Percentiles rank a stretch among this genome's conserved stretches.
Evolutionary conservation across 2,329 filamentous ascomycete genomes (phyloP).

Genomic region (Pseudonectria buxi): DNA sequence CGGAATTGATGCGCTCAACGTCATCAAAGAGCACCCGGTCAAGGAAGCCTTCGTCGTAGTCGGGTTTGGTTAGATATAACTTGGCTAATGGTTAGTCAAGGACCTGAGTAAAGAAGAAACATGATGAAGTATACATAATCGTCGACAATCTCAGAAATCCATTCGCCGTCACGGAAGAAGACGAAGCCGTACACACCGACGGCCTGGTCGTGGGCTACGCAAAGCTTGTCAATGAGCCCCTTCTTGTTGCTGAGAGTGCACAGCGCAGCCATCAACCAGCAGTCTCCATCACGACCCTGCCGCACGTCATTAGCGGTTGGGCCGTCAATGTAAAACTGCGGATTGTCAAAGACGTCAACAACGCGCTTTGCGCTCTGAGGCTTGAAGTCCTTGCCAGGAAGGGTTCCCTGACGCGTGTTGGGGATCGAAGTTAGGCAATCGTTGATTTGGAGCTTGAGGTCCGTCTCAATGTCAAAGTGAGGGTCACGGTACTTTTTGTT

Average conservation of each 20-base stretch:
- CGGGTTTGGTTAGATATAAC: slow-evolving; percentile 48
- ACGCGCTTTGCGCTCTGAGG: slow-evolving; percentile 61
- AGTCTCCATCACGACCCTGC: slow-evolving; percentile 73
- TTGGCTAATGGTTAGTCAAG: slow-evolving; percentile 8
- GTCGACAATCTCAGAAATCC: slow-evolving; percentile 53
- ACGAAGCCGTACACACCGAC: slow-evolving; percentile 83
- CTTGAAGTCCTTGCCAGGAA: slow-evolving; percentile 27
- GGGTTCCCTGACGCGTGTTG: slow-evolving; percentile 21
- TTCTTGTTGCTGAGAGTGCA: slow-evolving; percentile 70
- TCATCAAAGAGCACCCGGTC: slow-evolving; percentile 39
- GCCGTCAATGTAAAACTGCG: slow-evolving; percentile 71
- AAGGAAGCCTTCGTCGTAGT: slow-evolving; percentile 53
- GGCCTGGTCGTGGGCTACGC: slow-evolving; percentile 63
- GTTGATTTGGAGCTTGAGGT: slow-evolving; percentile 54
- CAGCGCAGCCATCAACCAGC: slow-evolving; percentile 78
- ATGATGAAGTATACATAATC: slow-evolving; percentile 35
- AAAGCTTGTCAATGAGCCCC: slow-evolving; percentile 64
- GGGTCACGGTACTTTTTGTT: slow-evolving; percentile 83
- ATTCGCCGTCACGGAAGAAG: slow-evolving; percentile 74
- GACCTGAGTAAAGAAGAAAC: background rate
- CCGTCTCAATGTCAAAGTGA: slow-evolving; percentile 79
- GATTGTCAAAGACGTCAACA: slow-evolving; percentile 66
- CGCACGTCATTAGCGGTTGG: slow-evolving; percentile 71
- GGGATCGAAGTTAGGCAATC: slow-evolving; percentile 44
- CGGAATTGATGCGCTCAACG: slow-evolving; percentile 42